Percentiles rank a stretch among this genome's conserved stretches.
phyloP scores from a whole-genome alignment of 257 asterid genomes.

The Nyctanthes arbortristis region DNA sequence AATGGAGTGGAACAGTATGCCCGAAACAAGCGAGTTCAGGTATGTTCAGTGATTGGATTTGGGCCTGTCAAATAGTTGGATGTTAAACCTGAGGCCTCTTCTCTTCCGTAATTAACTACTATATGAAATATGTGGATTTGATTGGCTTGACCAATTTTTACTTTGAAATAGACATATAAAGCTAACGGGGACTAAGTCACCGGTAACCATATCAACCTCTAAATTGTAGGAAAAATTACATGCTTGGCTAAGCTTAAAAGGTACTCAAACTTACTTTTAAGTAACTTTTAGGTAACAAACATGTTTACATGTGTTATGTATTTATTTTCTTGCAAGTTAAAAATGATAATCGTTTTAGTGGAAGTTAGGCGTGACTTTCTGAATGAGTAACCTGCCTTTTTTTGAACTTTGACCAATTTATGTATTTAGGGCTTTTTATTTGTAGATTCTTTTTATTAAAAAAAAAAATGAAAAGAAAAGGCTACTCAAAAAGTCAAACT shows the following conservation, averaged over 20 bases:
- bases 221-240: too few species aligned
- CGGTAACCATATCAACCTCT: too few species aligned
- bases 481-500: too few species aligned
- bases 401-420: too few species aligned
- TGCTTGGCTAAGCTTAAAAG: too few species aligned
- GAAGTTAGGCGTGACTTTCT: not conserved
- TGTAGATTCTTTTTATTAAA: too few species aligned
- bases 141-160: too few species aligned
- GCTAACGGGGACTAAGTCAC: too few species aligned
- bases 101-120: not conserved
- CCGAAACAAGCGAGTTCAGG: conserved; percentile 94
- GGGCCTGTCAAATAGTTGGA: not conserved
- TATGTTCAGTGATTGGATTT: conserved; percentile 13
- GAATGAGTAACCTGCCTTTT: not conserved
- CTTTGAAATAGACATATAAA: too few species aligned
- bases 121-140: too few species aligned
- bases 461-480: too few species aligned
- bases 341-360: not conserved
- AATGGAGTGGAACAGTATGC: conserved; percentile 89
- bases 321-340: not conserved
- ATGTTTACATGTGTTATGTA: not conserved
- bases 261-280: not conserved
- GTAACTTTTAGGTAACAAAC: not conserved
- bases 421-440: too few species aligned
- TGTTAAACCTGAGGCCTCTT: not conserved